Percentiles rank a stretch among this genome's conserved stretches.
Conservation (phyloP, 164 flowering plant species). For the Berberis vulgaris region DNA sequence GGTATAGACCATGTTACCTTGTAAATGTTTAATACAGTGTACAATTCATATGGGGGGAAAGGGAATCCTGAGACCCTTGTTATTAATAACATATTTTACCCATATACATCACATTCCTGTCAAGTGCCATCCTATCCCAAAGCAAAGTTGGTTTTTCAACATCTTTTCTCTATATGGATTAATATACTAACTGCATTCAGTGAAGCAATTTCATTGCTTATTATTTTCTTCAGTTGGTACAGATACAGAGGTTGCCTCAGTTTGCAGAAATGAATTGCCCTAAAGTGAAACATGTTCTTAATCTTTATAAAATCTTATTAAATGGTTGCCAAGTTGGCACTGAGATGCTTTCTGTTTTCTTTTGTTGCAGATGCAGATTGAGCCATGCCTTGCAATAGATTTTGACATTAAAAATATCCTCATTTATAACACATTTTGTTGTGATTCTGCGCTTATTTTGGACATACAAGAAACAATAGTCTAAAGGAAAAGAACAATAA, state of each 20-base stretch:
- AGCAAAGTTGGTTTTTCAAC: too few species aligned
- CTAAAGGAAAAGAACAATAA: not conserved
- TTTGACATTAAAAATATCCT: conserved; percentile 77
- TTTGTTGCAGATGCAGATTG: conserved; percentile 63
- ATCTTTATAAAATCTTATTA: not conserved
- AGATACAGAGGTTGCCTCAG: not conserved
- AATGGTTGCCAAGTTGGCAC: not conserved
- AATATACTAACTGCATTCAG: not conserved
- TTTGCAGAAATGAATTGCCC: not conserved
- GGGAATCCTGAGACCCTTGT: too few species aligned
- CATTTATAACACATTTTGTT: not conserved
- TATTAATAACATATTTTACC: too few species aligned
- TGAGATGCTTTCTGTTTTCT: conserved; percentile 2
- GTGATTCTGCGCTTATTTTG: not conserved
- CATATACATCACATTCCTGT: not conserved
- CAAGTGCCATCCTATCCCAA: not conserved
- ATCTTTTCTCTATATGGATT: too few species aligned
- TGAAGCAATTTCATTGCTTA: not conserved
- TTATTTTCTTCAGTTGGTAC: not conserved
- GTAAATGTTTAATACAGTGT: too few species aligned
- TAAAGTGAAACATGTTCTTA: not conserved
- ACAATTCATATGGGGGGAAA: too few species aligned
- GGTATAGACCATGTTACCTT: too few species aligned
- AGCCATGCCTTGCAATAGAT: conserved; percentile 62
- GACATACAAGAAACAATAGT: not conserved